These are phyloP conservation scores for Thermomyces lanuginosus DNA, from an alignment of 2,329 filamentous ascomycete species.

Conservation along the genomic window DNA sequence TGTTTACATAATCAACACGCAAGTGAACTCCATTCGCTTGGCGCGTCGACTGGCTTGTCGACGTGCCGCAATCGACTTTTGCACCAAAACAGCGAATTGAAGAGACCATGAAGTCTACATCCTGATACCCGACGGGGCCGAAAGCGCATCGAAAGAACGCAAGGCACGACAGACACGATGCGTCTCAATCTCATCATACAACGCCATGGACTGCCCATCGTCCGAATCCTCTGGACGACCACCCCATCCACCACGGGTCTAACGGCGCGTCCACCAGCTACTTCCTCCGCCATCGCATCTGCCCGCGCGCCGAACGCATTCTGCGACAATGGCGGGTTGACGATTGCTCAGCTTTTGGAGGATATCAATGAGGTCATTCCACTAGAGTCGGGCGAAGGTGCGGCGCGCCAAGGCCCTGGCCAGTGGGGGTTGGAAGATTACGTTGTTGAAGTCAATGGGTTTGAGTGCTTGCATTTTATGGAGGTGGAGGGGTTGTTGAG, in stretches of 20 bases:
- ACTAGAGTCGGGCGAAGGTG: constrained; percentile 45
- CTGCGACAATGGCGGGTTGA: constrained; percentile 39
- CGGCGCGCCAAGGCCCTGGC: constrained; percentile 11
- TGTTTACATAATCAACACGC: no score
- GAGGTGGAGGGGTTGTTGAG: constrained; percentile 52
- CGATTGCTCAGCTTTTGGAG: constrained; percentile 59
- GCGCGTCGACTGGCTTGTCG: no score
- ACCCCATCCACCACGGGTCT: constrained; percentile 21
- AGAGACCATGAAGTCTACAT: no score
- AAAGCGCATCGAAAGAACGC: no score
- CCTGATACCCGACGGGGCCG: no score
- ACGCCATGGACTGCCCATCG: constrained; percentile 56
- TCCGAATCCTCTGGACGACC: constrained; percentile 58
- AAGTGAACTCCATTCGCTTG: no score
- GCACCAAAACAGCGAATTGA: no score
- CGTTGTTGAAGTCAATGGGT: constrained; percentile 62
- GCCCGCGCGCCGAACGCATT: constrained; percentile 19
- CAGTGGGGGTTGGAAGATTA: constrained; percentile 86
- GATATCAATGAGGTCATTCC: constrained; percentile 67
- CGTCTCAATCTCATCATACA: constrained; percentile 58
- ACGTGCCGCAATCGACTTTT: no score
- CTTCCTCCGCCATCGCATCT: constrained; percentile 19
- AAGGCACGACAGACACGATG: no score
- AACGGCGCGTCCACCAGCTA: constrained; percentile 15
- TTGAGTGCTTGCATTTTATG: constrained; percentile 80